Conservation (phyloP, 78 protist species). For the Guillardia theta region DNA sequence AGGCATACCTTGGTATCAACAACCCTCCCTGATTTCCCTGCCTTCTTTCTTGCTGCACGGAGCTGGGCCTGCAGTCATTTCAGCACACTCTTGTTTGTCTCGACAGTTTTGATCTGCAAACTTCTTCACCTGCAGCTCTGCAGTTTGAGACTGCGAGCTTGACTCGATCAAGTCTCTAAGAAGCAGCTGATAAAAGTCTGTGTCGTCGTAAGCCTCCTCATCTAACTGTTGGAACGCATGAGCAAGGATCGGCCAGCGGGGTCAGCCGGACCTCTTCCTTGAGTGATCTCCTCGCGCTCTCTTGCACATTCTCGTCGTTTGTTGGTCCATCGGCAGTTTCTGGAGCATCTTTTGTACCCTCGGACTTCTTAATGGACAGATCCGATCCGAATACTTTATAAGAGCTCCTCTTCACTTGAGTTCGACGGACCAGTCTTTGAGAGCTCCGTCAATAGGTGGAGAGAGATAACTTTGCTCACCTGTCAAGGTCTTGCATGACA, state of each 20-base stretch:
- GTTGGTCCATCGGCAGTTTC: neutral
- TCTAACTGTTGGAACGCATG: neutral
- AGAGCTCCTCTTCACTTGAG: neutral
- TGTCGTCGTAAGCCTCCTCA: neutral
- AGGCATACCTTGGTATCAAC: neutral
- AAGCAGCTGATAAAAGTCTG: constrained; percentile 8
- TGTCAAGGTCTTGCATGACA: no score
- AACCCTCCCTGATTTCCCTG: neutral
- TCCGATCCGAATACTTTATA: neutral
- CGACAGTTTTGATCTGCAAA: no score
- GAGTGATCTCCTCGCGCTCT: neutral
- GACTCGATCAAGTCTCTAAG: neutral
- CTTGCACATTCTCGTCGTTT: neutral
- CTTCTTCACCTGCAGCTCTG: neutral
- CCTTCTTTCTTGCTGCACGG: no score
- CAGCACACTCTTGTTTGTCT: no score
- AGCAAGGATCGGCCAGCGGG: no score
- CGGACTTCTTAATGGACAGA: neutral
- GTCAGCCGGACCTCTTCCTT: neutral
- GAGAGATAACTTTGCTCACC: no score
- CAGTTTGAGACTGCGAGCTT: neutral
- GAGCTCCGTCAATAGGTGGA: no score
- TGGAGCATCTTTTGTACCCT: no score
- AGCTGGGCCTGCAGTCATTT: no score
- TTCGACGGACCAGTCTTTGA: neutral